Base-by-base conservation (phyloP, 352 stramenopile genomes). In the Globisporangium middletonii region DNA sequence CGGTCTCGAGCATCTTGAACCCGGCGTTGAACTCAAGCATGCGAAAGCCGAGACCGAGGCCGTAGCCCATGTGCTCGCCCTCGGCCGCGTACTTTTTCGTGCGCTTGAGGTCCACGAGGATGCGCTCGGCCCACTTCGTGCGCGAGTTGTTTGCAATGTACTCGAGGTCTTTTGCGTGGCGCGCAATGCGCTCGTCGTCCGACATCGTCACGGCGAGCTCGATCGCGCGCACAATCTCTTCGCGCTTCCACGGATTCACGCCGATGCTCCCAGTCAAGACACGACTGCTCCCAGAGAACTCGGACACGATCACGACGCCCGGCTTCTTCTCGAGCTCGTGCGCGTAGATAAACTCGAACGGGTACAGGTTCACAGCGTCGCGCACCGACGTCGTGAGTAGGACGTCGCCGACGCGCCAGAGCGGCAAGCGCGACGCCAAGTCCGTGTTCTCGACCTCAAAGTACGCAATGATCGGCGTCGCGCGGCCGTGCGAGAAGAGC, bases 161-260 rank as follows among this genome's bases (percentile, higher is more conserved):
- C 49, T 89, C 76, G 15, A 94, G 65, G 62, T 97, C 86, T 47
- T 94, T 88, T 16, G 74, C 55, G 50, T 95, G 88, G 27, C 89
- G 79, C 28, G 86, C 83, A 27, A 65, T 45, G 18, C 80, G 73
- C 59, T 95, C 79, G 7, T 89, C 77, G 13, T 83, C 59, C 3
- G 71, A 75, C 81, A 95, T 93, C 3, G 69, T 89, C 35, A 95
- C 42, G 12, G 80, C 81, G 2, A 80, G 46, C 49, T 81, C 52
- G 56, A 95, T 72, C 13, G 80, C 80, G 35, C 79, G 68, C 42
- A 94, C 75, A 35, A 97, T 89, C 49, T 96, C 89, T 19, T 92
- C 75, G 13, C 90, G 82, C 70, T 98, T 98, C 96, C 97, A 99
- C 12, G 97, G 97, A 71, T 99, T 99, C 26, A 99, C 90, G 51